These are phyloP conservation scores for Cercospora zeae-maydis DNA, from an alignment of 2,329 filamentous ascomycete genomes.

Conservation along the genomic window DNA sequence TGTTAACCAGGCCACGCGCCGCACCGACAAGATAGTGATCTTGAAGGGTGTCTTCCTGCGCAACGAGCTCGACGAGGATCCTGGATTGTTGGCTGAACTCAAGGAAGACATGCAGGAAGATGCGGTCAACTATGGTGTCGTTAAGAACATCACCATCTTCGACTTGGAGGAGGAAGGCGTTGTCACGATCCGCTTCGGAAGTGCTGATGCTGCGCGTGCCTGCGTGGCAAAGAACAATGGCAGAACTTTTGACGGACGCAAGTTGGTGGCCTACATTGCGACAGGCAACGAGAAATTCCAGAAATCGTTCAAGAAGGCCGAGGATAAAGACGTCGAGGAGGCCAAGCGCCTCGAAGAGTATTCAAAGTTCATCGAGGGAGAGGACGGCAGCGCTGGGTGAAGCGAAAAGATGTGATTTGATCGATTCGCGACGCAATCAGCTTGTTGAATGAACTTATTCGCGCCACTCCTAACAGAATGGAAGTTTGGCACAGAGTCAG, in stretches of 20 bases:
- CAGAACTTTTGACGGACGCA: conserved; percentile 69
- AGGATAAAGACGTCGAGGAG: conserved; percentile 23
- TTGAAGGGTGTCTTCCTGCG: conserved; percentile 92
- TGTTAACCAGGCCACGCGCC: conserved; percentile 54
- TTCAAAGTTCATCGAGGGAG: conserved; percentile 26
- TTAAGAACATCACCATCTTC: conserved; percentile 88
- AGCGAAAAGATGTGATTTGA: not conserved
- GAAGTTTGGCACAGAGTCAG: too few relatives aligned
- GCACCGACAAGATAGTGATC: conserved; percentile 75
- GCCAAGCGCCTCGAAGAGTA: conserved; percentile 27
- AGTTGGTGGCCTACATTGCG: conserved; percentile 57
- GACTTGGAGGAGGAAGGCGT: conserved; percentile 83
- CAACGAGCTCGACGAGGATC: conserved; percentile 78
- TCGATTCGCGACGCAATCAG: too few relatives aligned
- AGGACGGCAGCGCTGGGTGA: not conserved
- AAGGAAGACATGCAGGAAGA: conserved; percentile 92
- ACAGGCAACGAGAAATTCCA: conserved; percentile 66
- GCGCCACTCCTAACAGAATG: too few relatives aligned
- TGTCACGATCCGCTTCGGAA: conserved; percentile 76
- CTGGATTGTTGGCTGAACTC: conserved; percentile 79
- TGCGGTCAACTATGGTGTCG: conserved; percentile 77
- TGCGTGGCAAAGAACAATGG: conserved; percentile 73
- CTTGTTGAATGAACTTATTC: too few relatives aligned
- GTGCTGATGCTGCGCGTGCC: conserved; percentile 64
- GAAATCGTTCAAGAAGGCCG: conserved; percentile 51